Percentiles rank a stretch among this genome's conserved stretches.
These are phyloP conservation scores for Didymosphaeria variabile DNA, from an alignment of 2,329 filamentous ascomycete genomes.

Conservation along the genomic window DNA sequence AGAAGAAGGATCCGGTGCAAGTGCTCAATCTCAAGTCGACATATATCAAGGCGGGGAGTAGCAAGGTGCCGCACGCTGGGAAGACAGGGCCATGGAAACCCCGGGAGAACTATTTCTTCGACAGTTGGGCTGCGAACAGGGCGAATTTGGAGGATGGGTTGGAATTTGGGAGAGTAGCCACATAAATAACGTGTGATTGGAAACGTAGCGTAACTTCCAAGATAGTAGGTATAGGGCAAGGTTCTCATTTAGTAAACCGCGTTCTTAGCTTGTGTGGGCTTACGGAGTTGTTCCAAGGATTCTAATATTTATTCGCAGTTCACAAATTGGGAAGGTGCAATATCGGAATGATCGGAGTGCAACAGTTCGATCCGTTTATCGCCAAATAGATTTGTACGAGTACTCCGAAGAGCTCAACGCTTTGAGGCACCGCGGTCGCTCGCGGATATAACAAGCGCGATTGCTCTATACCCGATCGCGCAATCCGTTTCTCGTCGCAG, in stretches of 20 bases:
- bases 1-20: constrained; percentile 50
- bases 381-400: background rate
- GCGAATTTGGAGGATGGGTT: constrained; percentile 54
- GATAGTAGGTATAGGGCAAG: background rate
- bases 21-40: constrained; percentile 60
- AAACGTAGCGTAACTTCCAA: background rate
- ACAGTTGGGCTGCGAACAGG: constrained; percentile 54
- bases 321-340: background rate
- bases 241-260: background rate
- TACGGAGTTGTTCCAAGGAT: background rate
- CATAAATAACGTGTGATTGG: constrained; percentile 17
- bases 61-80: constrained; percentile 59
- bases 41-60: constrained; percentile 57
- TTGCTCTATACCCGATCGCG: background rate
- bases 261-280: background rate
- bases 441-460: background rate
- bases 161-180: constrained; percentile 44
- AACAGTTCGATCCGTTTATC: background rate
- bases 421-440: background rate
- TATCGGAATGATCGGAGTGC: background rate
- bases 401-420: background rate
- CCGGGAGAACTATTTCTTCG: constrained; percentile 55
- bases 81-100: constrained; percentile 55
- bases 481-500: background rate
- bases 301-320: background rate